phyloP scores from a whole-genome alignment of 495 filamentous ascomycete species.

The Aspergillus saccharolyticus region DNA sequence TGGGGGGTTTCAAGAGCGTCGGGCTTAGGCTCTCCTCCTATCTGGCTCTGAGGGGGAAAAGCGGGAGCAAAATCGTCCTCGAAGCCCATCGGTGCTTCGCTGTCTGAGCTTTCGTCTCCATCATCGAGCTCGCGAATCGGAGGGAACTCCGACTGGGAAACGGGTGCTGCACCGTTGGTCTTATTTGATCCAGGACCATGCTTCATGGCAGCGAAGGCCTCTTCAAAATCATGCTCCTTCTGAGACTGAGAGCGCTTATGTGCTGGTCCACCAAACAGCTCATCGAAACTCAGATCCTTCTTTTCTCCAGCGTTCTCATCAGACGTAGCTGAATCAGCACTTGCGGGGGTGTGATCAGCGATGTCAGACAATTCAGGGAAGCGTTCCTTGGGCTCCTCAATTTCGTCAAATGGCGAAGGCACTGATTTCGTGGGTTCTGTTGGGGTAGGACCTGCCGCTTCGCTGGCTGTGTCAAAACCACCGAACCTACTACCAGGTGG shows the following conservation, averaged over 20 bases:
- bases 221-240: constrained; percentile 52
- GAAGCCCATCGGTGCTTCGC: constrained; percentile 67
- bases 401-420: constrained; percentile 42
- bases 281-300: constrained; percentile 43
- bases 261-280: constrained; percentile 52
- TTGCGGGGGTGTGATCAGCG: constrained; percentile 12
- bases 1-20: constrained; percentile 37
- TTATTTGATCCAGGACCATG: constrained; percentile 19
- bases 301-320: constrained; percentile 18
- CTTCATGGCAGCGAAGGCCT: constrained; percentile 44
- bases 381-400: constrained; percentile 24
- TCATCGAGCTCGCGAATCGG: constrained; percentile 81
- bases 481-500: constrained; percentile 73
- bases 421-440: neutral
- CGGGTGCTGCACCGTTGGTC: constrained; percentile 29
- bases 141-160: constrained; percentile 68
- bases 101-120: constrained; percentile 73
- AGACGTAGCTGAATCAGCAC: constrained; percentile 19
- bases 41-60: constrained; percentile 51
- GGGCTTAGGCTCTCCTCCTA: constrained; percentile 7
- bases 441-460: constrained; percentile 25
- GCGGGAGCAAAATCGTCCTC: constrained; percentile 85
- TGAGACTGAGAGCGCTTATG: constrained; percentile 51
- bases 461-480: constrained; percentile 35
- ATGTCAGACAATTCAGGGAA: constrained; percentile 27